Evolutionary conservation across 768 basidiomycete genomes (phyloP), one percentile per base, ranked within the genome.

Genomic region (Daedaleopsis sinensis): DNA sequence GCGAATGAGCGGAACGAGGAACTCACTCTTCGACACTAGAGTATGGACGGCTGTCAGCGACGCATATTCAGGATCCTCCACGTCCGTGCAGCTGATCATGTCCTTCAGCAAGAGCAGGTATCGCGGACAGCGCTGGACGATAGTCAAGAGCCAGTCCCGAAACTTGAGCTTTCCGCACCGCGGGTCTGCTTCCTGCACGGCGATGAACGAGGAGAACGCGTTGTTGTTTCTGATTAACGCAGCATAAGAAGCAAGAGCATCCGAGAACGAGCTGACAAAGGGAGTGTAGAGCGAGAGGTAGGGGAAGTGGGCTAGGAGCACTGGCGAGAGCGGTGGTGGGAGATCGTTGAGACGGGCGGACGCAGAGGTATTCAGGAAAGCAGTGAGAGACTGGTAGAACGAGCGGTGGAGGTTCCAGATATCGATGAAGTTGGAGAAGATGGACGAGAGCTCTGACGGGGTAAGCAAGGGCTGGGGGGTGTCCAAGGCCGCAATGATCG

Each of bases 381-480:
- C 72, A 9, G 83, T 79, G 32, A 93, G 79, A 2, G 87, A 82
- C 7, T 82, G 77, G 59, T 86, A 85, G 74, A 93, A 89, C 2
- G 89, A 84, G 54, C 84, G 89, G 74, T 93, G 91, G 46, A 93
- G 80, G 68, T 93, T 94, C 93, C 90, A 93, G 37, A 95, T 94
- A 73, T 94, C 93, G 70, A 93, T 88, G 65, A 94, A 93, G 72
- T 94, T 94, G 63, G 89, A 90, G 73, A 95, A 95, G 38, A 94
- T 78, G 13, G 86, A 80, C 0, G 87, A 90, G 59, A 94, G 81
- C 48, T 86, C 82, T 3, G 82, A 73, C 58, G 90, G 84, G 60
- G 86, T 80, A 52, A 94, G 79, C n/a, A 94, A 73, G 2, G 91
- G 88, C 24, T 83, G 78, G 5, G 84, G 67, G 2, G 84, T 85